Evolutionary conservation across 2,329 filamentous ascomycete species (phyloP).

Genomic region (Fusarium nematophilum): DNA sequence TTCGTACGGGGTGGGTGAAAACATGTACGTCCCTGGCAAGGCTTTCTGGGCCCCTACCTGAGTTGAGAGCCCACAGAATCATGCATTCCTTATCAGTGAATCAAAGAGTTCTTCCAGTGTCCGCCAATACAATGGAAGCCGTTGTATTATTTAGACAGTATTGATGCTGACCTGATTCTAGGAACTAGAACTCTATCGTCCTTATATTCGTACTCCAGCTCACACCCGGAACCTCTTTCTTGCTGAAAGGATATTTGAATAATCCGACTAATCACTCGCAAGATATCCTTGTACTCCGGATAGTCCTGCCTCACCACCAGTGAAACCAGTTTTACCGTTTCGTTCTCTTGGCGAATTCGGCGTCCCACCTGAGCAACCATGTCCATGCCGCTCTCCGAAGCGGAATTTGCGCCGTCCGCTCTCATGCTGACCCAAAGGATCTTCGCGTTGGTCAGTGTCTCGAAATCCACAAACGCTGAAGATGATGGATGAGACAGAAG

Average conservation of each 20-base stretch:
- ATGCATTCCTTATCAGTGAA: too few relatives aligned
- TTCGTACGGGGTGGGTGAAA: too few relatives aligned
- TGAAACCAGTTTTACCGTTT: not conserved
- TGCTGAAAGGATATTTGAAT: slow-evolving; percentile 16
- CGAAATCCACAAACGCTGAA: not conserved
- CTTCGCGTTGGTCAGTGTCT: not conserved
- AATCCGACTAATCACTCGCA: slow-evolving; percentile 8
- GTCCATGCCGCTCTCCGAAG: not conserved
- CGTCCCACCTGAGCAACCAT: not conserved
- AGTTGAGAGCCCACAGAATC: too few relatives aligned
- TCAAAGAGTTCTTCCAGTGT: too few relatives aligned
- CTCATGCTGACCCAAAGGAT: slow-evolving; percentile 18
- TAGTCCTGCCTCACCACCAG: not conserved
- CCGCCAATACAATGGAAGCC: too few relatives aligned
- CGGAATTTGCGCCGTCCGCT: fast-evolving
- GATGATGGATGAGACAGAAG: fast-evolving
- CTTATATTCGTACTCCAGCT: slow-evolving; percentile 23
- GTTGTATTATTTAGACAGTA: too few relatives aligned
- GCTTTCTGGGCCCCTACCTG: too few relatives aligned
- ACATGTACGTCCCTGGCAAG: too few relatives aligned
- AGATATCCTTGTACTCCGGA: not conserved
- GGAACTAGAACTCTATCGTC: slow-evolving; percentile 11
- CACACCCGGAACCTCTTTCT: not conserved
- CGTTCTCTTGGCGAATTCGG: not conserved
- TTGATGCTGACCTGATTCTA: not conserved